Base-by-base conservation (phyloP, 495 filamentous ascomycete genomes). In the Margaritispora aquatica region DNA sequence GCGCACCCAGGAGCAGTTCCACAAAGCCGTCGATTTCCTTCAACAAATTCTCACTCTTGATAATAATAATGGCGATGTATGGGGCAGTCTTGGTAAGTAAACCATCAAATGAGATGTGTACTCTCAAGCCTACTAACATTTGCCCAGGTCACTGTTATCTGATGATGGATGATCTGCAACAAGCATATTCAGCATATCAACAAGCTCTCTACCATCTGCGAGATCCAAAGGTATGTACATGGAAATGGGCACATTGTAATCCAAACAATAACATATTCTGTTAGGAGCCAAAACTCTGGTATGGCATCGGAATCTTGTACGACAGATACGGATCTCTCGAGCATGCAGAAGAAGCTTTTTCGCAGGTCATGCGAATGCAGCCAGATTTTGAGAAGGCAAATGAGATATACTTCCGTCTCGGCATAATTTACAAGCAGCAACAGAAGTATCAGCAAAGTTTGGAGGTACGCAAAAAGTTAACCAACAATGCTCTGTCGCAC, bases 341-440 rank as follows among this genome's bases (percentile, higher is more conserved):
- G 62, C 95, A 97, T 75, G 94, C 94, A 62, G 94, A 99, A 69
- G 95, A 97, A 69, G 94, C 94, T 15, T 97, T 97, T 71, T 96
- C 94, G 2, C 90, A 99, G 68, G 94, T 99, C 55, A 97, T 99
- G 94, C 85, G 88, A 60, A 99, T 99, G 93, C 87, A 94, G 54
- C 94, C 94, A 1, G 86, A 93, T 66, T 99, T 97, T 60, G 94
- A 99, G 69, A 99, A 99, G 79, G 92, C 94, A 51, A 97, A 97
- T 67, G 94, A 99, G 68, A 97, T 99, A 55, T 99, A 97, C 74
- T 99, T 99, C 75, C 86, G 94, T 17, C 80, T 99, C 38, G 94
- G 94, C 23, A 99, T 99, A 75, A 97, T 99, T 49, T 97, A 97
- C 78, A 99, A 99, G 71, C 92, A 97, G 60, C 95, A 97, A 68